Base-by-base conservation (phyloP, 23 red algal genomes). In the Gracilariopsis chorda region DNA sequence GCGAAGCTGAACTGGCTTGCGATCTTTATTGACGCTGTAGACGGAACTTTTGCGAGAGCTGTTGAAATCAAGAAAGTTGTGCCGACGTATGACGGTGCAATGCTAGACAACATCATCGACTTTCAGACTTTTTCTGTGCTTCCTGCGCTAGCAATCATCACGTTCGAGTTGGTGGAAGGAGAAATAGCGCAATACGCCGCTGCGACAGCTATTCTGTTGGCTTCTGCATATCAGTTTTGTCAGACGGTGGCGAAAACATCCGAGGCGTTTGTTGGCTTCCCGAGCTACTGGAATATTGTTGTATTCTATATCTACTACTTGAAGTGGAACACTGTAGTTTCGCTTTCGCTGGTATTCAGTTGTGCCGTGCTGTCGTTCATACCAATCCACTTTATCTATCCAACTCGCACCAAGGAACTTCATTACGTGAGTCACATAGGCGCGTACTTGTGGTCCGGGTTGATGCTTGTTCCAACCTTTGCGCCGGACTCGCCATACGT, bases 211-310 rank as follows among this genome's bases (percentile, higher is more conserved):
- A 63, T 84, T 48, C 67, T 93, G 17, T 41, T 84, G 20, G 49
- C 80, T 10, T 56, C 79, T 17, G 90, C 65, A 12, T 93, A 93
- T 48, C 67, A 74, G 70, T 93, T 93, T 67, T 93, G 90, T 35
- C 90, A 93, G 59, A 93, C 90, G 11, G 25, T 64, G 2, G 90
- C 90, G 25, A 93, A 93, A 25, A 93, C 90, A 46, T 20, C 59
- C 41, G 90, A 93, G 53, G 79, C 90, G 14, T 93, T 93, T 69
- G 79, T 93, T 11, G 90, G 90, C 56, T 93, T 93, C 46, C 90
- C 90, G 3, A 85, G 78, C 43, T 93, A 85, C 53, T 93, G 90
- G 90, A 93, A 93, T 53, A 84, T 93, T 52, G 67, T 93, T 25
- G 71, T 83, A 34, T 85, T 75, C 64, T 93, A 93, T 46, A 27